Conservation (phyloP, 78 protist species). For the Ministeria vibrans region DNA sequence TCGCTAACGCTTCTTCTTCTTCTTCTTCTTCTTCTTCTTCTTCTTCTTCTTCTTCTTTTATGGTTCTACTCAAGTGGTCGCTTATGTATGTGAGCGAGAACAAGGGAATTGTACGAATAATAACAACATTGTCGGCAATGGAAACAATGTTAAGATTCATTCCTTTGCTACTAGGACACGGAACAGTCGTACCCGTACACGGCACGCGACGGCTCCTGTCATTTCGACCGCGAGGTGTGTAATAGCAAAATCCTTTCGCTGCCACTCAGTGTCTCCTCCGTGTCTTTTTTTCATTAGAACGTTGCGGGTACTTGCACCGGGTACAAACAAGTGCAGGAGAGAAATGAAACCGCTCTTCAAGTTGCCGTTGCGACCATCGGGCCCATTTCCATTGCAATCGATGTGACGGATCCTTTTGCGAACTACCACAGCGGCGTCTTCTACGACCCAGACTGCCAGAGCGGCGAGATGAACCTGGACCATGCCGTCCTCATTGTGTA, state of each 20-base stretch:
- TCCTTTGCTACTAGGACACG: too few relatives aligned
- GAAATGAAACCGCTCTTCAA: slow-evolving; percentile 39
- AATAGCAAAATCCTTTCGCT: too few relatives aligned
- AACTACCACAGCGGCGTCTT: slow-evolving; percentile 70
- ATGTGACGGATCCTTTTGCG: slow-evolving; percentile 68
- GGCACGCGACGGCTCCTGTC: slow-evolving; percentile 53
- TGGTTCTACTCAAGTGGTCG: not conserved
- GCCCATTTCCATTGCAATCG: slow-evolving; percentile 78
- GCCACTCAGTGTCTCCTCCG: too few relatives aligned
- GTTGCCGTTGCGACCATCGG: slow-evolving; percentile 42
- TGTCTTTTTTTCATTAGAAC: too few relatives aligned
- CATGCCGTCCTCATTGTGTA: slow-evolving; percentile 77
- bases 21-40: not conserved
- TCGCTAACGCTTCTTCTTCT: too few relatives aligned
- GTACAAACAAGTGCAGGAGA: slow-evolving; percentile 19
- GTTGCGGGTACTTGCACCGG: slow-evolving; percentile 44
- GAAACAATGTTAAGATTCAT: too few relatives aligned
- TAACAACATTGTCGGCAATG: too few relatives aligned
- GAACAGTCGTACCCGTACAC: slow-evolving; percentile 66
- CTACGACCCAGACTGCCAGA: slow-evolving; percentile 44
- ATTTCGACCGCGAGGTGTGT: not conserved
- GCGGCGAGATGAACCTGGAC: slow-evolving; percentile 39
- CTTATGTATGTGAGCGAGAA: not conserved
- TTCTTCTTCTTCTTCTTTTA: not conserved
- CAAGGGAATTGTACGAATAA: slow-evolving; percentile 23